Evolutionary conservation across 495 filamentous ascomycete species (phyloP), one percentile per base, ranked within the genome.

Genomic region (Aspergillus conjunctus): DNA sequence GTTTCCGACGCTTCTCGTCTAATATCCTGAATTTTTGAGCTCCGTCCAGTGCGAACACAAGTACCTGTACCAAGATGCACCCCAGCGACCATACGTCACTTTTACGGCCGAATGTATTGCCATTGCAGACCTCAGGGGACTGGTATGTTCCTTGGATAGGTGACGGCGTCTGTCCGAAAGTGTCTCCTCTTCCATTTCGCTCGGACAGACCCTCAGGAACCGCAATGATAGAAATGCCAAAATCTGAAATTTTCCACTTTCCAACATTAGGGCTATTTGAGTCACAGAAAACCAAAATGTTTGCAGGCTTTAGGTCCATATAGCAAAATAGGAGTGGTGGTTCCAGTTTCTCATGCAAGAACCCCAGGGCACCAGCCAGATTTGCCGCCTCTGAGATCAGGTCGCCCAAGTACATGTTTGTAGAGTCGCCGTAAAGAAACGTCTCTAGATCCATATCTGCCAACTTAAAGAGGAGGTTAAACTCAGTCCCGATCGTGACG

Each of bases 221-320:
- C 37, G 20, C 53, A n/a, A 68, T 56, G 2, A 48, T 51, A 17
- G 68, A 68, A 18, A 67, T 64, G 1, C 68, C 66, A 48, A 71
- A 71, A 53, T 71, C 66, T 1, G 63, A 46, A n/a, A 71, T 71
- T 53, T 61, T 68, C 68, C 68, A 71, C 30, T 61, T 61, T 8
- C 68, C 66, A 9, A 66, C 60, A 31, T 43, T 31, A 7, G 20
- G 26, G 8, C 15, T 17, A 14, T 43, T 5, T 5, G 49, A n/a
- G 11, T 49, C 26, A 15, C 7, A 20, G 46, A 56, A 69, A 0
- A 71, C 52, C 0, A 71, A 59, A 26, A 71, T 66, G 56, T 71
- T 71, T 0, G 60, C 57, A 0, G 61, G 64, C 46, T 71, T 71
- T 5, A 71, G 45, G 33, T 71, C 69, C 56, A 43, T 45, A 21